These are phyloP conservation scores for Neotropicomus parvogracilis DNA, from an alignment of 1,284 basidiomycete genomes.

Conservation along the genomic window DNA sequence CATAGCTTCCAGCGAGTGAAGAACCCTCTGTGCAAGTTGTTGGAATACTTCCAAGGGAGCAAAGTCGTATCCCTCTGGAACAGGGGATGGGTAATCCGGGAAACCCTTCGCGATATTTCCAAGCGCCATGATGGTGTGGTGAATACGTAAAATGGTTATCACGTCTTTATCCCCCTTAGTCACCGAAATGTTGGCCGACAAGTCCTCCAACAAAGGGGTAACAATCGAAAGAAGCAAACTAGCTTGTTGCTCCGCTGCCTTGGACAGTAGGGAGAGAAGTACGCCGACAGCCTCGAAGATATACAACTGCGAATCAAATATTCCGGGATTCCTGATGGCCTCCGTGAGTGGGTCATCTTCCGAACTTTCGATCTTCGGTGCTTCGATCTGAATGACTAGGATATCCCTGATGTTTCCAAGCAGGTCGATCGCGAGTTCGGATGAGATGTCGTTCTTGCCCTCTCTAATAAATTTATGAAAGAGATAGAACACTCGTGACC, in stretches of 20 bases:
- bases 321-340: slow-evolving; percentile 68
- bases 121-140: slow-evolving; percentile 93
- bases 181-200: slow-evolving; percentile 67
- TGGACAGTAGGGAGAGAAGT: slow-evolving; percentile 75
- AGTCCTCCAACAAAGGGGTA: slow-evolving; percentile 76
- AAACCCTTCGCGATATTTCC: slow-evolving; percentile 97
- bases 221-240: slow-evolving; percentile 74
- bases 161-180: slow-evolving; percentile 58
- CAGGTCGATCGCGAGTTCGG: slow-evolving; percentile 68
- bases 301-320: slow-evolving; percentile 92
- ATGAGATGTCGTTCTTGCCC: slow-evolving; percentile 73
- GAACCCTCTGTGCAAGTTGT: slow-evolving; percentile 84
- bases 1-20: slow-evolving; percentile 86
- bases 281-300: slow-evolving; percentile 92
- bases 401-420: slow-evolving; percentile 75
- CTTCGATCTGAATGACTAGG: slow-evolving; percentile 59
- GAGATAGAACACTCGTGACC: slow-evolving; percentile 86
- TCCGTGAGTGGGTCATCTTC: slow-evolving; percentile 74
- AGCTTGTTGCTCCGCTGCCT: slow-evolving; percentile 68
- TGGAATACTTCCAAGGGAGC: slow-evolving; percentile 83
- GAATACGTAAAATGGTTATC: slow-evolving; percentile 81
- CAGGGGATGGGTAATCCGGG: slow-evolving; percentile 76
- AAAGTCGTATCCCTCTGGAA: slow-evolving; percentile 63
- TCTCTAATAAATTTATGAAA: slow-evolving; percentile 94
- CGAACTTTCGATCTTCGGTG: slow-evolving; percentile 65